Percentiles rank a stretch among this genome's conserved stretches.
Conservation (phyloP, 108 stramenopile species). For the Asterionellopsis glacialis region DNA sequence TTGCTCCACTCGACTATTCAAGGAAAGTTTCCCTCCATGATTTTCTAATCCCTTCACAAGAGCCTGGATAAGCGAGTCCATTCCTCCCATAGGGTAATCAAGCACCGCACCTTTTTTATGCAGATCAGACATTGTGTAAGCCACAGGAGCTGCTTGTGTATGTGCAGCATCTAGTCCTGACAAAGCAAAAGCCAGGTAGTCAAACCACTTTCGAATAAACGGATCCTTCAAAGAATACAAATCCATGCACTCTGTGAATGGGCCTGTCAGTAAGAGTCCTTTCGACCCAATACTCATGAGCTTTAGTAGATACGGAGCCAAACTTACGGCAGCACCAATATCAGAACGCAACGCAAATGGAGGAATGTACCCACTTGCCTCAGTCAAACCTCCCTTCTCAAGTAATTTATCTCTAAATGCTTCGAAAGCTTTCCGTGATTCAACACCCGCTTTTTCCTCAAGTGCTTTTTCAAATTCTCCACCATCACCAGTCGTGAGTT, state of each 20-base stretch:
- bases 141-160: slow-evolving; percentile 85
- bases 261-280: slow-evolving; percentile 56
- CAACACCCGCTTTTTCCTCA: slow-evolving; percentile 49
- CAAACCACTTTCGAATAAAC: slow-evolving; percentile 67
- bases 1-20: slow-evolving; percentile 45
- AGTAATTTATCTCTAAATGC: slow-evolving; percentile 44
- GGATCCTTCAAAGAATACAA: slow-evolving; percentile 35
- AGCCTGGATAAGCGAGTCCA: slow-evolving; percentile 75
- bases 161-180: slow-evolving; percentile 80
- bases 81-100: slow-evolving; percentile 85
- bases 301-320: slow-evolving; percentile 43
- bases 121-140: slow-evolving; percentile 89
- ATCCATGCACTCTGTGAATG: slow-evolving; percentile 58
- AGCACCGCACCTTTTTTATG: slow-evolving; percentile 64
- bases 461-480: slow-evolving; percentile 48
- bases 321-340: slow-evolving; percentile 25
- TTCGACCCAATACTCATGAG: slow-evolving; percentile 62
- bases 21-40: slow-evolving; percentile 37
- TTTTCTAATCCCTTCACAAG: slow-evolving; percentile 65
- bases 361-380: slow-evolving; percentile 60
- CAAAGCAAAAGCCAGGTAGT: slow-evolving; percentile 77
- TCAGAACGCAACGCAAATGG: slow-evolving; percentile 74
- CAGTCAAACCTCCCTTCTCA: slow-evolving; percentile 36
- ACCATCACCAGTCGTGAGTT: slow-evolving; percentile 50
- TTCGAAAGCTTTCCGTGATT: slow-evolving; percentile 37